These are phyloP conservation scores for Glomus cerebriforme DNA, from an alignment of 192 early-diverging fungal species.

Conservation along the genomic window DNA sequence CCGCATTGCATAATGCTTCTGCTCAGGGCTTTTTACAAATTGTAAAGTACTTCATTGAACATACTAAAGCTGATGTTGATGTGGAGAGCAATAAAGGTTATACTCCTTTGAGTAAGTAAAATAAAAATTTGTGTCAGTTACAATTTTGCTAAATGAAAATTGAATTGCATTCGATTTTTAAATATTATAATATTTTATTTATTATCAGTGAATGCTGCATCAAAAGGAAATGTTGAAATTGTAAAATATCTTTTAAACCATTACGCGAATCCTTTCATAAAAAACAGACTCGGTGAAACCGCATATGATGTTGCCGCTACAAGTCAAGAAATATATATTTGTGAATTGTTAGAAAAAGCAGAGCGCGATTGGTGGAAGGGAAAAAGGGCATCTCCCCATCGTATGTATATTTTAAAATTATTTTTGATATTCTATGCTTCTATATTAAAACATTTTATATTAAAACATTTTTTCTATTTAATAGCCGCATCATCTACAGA, in stretches of 20 bases:
- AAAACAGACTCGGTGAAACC: constrained; percentile 67
- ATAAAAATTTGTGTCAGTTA: not conserved
- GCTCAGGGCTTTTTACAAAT: constrained; percentile 61
- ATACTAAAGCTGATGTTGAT: constrained; percentile 59
- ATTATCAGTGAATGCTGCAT: constrained; percentile 66
- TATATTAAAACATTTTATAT: not conserved
- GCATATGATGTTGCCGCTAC: constrained; percentile 80
- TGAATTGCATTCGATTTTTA: not conserved
- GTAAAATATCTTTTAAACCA: constrained; percentile 66
- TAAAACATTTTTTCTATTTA: not conserved
- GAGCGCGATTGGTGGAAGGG: constrained; percentile 56
- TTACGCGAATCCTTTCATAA: constrained; percentile 61
- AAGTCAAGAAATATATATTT: constrained; percentile 63
- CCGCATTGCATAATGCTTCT: constrained; percentile 79
- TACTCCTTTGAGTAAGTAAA: constrained; percentile 67
- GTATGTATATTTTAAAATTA: constrained; percentile 13
- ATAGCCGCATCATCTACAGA: constrained; percentile 3
- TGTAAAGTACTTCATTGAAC: constrained; percentile 61
- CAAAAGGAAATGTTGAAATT: constrained; percentile 67
- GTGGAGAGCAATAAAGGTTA: constrained; percentile 62
- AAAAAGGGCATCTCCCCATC: constrained; percentile 8
- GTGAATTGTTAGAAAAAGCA: constrained; percentile 63
- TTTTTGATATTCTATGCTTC: not conserved
- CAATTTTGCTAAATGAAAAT: not conserved
- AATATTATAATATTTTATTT: not conserved